Evolutionary conservation across 2,329 filamentous ascomycete genomes (phyloP).

Genomic region (Penicillium sp.): DNA sequence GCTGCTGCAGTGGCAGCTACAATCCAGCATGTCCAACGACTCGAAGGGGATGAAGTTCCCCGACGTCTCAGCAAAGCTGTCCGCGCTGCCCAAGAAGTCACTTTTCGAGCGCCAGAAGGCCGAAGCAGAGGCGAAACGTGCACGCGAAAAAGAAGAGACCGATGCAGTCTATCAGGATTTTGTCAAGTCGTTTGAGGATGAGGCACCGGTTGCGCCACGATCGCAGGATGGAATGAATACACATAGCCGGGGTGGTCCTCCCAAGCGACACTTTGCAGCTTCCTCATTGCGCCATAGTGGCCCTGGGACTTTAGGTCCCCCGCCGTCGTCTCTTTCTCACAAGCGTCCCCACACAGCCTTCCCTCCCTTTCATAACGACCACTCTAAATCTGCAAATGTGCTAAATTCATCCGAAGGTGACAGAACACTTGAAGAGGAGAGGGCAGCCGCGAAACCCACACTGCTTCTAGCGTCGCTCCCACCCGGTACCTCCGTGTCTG

Average conservation of each 20-base stretch:
- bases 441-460: constrained; percentile 52
- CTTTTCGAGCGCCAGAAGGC: constrained; percentile 84
- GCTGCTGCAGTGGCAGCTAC: constrained; percentile 29
- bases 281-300: constrained; percentile 48
- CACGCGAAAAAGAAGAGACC: constrained; percentile 79
- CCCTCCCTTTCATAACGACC: constrained; percentile 40
- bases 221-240: constrained; percentile 23
- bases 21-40: constrained; percentile 38
- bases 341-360: constrained; percentile 46
- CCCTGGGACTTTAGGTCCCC: constrained; percentile 48
- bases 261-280: constrained; percentile 61
- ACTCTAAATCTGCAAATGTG: constrained; percentile 38
- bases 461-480: constrained; percentile 54
- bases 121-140: constrained; percentile 82
- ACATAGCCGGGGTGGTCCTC: constrained; percentile 36
- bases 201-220: constrained; percentile 25
- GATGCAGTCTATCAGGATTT: constrained; percentile 84
- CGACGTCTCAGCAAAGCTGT: constrained; percentile 70
- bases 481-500: constrained; percentile 49
- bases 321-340: constrained; percentile 40
- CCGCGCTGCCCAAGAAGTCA: constrained; percentile 77
- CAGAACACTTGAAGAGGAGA: constrained; percentile 42
- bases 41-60: constrained; percentile 54
- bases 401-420: constrained; percentile 45
- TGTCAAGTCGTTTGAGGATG: constrained; percentile 63